These are phyloP conservation scores for Volvox carteri DNA, from an alignment of 163 green algal species.

Conservation along the genomic window DNA sequence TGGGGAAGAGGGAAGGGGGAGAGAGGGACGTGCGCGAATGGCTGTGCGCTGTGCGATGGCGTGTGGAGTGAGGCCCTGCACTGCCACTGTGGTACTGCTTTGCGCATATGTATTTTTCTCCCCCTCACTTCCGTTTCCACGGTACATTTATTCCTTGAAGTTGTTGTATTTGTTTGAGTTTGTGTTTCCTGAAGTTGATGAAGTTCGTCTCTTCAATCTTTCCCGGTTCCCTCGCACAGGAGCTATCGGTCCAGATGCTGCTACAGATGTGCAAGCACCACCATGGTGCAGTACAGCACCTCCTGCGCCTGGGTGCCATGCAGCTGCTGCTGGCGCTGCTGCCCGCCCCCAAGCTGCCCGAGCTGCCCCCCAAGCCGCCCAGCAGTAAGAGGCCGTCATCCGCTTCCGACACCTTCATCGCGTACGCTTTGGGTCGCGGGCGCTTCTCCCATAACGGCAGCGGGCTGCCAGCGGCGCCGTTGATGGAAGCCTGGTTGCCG, in stretches of 20 bases:
- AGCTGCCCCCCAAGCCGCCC: background rate
- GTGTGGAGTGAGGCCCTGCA: no score
- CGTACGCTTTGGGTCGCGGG: background rate
- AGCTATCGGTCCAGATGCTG: conserved; percentile 31
- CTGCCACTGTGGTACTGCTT: no score
- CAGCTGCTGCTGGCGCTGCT: conserved; percentile 36
- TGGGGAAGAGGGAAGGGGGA: background rate
- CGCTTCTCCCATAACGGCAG: background rate
- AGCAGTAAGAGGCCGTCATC: background rate
- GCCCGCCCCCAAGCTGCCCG: conserved; percentile 20
- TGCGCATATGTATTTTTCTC: no score
- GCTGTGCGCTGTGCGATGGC: no score
- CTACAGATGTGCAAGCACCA: conserved; percentile 26
- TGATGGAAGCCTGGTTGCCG: conserved; percentile 2
- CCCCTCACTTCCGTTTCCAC: no score
- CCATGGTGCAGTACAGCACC: background rate
- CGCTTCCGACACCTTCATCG: conserved; percentile 41
- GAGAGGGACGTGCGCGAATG: no score
- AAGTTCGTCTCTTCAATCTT: no score
- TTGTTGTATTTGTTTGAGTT: no score
- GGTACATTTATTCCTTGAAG: no score
- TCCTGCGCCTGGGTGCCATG: conserved; percentile 34
- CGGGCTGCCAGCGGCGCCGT: background rate
- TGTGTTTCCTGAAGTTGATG: no score
- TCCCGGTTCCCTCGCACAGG: no score